Base-by-base conservation (phyloP, 2,329 filamentous ascomycete genomes). In the Talaromyces sp. region DNA sequence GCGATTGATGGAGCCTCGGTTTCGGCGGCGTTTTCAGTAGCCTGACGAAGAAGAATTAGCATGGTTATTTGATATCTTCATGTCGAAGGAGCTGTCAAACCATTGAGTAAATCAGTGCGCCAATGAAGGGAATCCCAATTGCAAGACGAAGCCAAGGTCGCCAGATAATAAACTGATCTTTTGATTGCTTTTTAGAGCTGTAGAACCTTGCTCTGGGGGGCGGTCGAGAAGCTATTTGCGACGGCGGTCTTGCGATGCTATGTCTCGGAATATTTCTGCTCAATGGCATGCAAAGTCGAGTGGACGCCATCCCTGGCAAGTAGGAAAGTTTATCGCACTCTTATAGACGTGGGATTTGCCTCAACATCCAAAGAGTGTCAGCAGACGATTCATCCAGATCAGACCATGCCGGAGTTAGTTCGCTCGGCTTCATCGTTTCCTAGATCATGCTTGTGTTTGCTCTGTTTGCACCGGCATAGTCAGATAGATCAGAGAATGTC, bases 1-100 rank as follows among this genome's bases (percentile, higher is more conserved):
- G 91, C 91, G 64, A 97, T 89, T 40, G 88, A 83, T 31, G 89
- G 74, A 3, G 71, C 65, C 54, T 75, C 73, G 52, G 74, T 66
- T 50, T 74, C 69, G 13, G 71, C 70, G 36, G 73, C 68, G 62
- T 72, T 71, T 8, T 66, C 70, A 22, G 70, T 74, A 58, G 71
- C 71, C 71, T 73, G 40, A 15, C 28, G 13, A n/a, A n/a, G n/a
- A n/a, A n/a, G n/a, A n/a, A n/a, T n/a, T n/a, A n/a, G n/a, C n/a
- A n/a, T n/a, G n/a, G n/a, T n/a, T n/a, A n/a, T n/a, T n/a, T n/a
- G n/a, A n/a, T n/a, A n/a, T n/a, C n/a, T n/a, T 28, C 7, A 28
- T 28, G 25, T 3, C 7, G 17, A 40, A 15, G 43, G 17, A 50
- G 53, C 17, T n/a, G n/a, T n/a, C 65, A 46, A 74, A 80, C 77